These are phyloP conservation scores for Zelopaecilomyces penicillatus DNA, from an alignment of 2,329 filamentous ascomycete species.

Conservation along the genomic window DNA sequence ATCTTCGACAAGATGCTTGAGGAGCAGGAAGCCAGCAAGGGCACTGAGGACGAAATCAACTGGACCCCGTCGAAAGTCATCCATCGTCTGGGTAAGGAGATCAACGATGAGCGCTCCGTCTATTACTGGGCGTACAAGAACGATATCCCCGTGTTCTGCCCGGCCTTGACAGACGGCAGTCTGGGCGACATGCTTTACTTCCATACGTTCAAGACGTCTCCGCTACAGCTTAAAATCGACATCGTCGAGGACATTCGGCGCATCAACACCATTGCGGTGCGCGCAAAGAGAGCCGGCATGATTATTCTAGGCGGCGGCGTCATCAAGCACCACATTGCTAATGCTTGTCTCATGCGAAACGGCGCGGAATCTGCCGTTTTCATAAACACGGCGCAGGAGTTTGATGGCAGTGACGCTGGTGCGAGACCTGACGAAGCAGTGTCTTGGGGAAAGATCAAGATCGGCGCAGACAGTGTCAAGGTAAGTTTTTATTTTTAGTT, in stretches of 20 bases:
- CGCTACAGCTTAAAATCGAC: slow-evolving; percentile 73
- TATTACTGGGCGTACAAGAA: slow-evolving; percentile 99
- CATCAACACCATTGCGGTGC: slow-evolving; percentile 86
- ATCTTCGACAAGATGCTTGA: slow-evolving; percentile 91
- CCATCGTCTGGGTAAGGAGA: slow-evolving; percentile 81
- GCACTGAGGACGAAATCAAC: slow-evolving; percentile 59
- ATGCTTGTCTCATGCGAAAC: slow-evolving; percentile 95
- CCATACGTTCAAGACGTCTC: slow-evolving; percentile 87
- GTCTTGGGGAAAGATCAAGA: slow-evolving; percentile 97
- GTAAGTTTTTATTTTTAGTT: slow-evolving; percentile 33
- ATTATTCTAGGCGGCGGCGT: slow-evolving; percentile 90
- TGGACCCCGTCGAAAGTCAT: slow-evolving; percentile 97
- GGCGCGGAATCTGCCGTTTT: slow-evolving; percentile 95
- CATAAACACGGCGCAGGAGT: slow-evolving; percentile 95
- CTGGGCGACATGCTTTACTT: slow-evolving; percentile 98
- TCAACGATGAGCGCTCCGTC: slow-evolving; percentile 83
- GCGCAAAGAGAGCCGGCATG: slow-evolving; percentile 85
- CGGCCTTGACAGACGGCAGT: slow-evolving; percentile 88
- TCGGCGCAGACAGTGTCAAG: slow-evolving; percentile 82
- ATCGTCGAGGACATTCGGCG: slow-evolving; percentile 88
- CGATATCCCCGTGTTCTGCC: slow-evolving; percentile 93
- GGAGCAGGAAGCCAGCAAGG: slow-evolving; percentile 78
- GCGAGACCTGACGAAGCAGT: slow-evolving; percentile 93
- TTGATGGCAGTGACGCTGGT: slow-evolving; percentile 93
- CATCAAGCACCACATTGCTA: slow-evolving; percentile 98